Evolutionary conservation across 495 filamentous ascomycete genomes (phyloP).

Genomic region (Penicillium angulare): DNA sequence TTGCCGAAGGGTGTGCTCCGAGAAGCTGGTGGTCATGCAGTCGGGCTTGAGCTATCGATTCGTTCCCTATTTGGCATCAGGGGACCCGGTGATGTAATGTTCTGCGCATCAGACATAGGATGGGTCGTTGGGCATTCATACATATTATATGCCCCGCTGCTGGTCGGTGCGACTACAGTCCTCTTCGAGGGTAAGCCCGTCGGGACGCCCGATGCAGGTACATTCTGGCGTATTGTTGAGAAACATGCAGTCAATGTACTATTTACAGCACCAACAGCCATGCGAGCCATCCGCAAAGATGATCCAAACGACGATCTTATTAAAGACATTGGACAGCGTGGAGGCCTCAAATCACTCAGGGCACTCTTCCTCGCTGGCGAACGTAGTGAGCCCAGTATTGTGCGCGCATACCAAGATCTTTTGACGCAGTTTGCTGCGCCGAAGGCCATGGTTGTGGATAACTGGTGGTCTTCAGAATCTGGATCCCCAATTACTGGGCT

Average conservation of each 20-base stretch:
- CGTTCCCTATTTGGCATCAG: slow-evolving; percentile 75
- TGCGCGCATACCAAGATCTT: slow-evolving; percentile 73
- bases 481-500: slow-evolving; percentile 87
- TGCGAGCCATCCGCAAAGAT: slow-evolving; percentile 82
- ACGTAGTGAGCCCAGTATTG: slow-evolving; percentile 82
- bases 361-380: slow-evolving; percentile 88
- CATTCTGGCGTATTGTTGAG: slow-evolving; percentile 83
- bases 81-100: slow-evolving; percentile 80
- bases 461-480: slow-evolving; percentile 96
- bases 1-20: slow-evolving; percentile 85
- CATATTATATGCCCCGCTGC: slow-evolving; percentile 80
- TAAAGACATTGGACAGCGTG: slow-evolving; percentile 55
- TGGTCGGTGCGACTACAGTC: slow-evolving; percentile 81
- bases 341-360: slow-evolving; percentile 64
- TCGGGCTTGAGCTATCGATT: slow-evolving; percentile 77
- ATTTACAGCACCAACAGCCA: slow-evolving; percentile 83
- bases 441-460: slow-evolving; percentile 75
- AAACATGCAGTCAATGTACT: slow-evolving; percentile 81
- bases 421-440: slow-evolving; percentile 60
- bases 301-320: slow-evolving; percentile 72
- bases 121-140: slow-evolving; percentile 87
- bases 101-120: slow-evolving; percentile 79
- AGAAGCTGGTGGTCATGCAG: slow-evolving; percentile 82
- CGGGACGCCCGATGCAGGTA: slow-evolving; percentile 81
- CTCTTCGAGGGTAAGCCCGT: slow-evolving; percentile 92